Evolutionary conservation across 441 rosid genomes (phyloP).

Genomic region (California macrophylla): DNA sequence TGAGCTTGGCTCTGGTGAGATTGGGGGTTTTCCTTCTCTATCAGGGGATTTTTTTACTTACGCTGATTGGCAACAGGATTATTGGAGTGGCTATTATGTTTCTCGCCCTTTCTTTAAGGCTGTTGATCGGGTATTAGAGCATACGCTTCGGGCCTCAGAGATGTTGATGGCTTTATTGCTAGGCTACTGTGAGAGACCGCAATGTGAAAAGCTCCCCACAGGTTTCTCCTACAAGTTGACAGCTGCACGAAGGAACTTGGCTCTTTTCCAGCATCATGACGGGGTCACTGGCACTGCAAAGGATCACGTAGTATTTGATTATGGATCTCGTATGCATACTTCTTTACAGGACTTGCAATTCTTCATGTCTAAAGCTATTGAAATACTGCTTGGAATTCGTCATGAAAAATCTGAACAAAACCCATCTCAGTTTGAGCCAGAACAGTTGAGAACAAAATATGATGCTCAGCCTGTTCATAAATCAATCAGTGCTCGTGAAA

Average conservation of each 20-base stretch:
- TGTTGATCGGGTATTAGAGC: slow-evolving; percentile 87
- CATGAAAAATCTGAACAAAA: slow-evolving; percentile 69
- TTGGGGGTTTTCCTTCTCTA: slow-evolving; percentile 88
- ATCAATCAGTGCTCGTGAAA: slow-evolving; percentile 54
- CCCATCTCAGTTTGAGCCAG: slow-evolving; percentile 72
- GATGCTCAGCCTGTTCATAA: slow-evolving; percentile 76
- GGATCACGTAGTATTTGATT: slow-evolving; percentile 88
- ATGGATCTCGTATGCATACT: slow-evolving; percentile 83
- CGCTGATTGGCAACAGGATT: slow-evolving; percentile 82
- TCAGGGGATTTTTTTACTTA: slow-evolving; percentile 96
- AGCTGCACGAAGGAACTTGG: slow-evolving; percentile 91
- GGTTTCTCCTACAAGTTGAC: slow-evolving; percentile 76
- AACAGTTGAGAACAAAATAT: slow-evolving; percentile 64
- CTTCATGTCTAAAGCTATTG: slow-evolving; percentile 92
- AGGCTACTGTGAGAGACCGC: slow-evolving; percentile 78
- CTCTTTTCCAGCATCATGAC: slow-evolving; percentile 98
- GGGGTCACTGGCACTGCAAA: slow-evolving; percentile 95
- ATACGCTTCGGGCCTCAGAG: slow-evolving; percentile 80
- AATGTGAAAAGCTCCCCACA: slow-evolving; percentile 71
- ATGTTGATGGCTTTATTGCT: slow-evolving; percentile 76
- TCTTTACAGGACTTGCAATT: slow-evolving; percentile 84
- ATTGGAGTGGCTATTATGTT: slow-evolving; percentile 98
- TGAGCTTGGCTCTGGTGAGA: slow-evolving; percentile 65
- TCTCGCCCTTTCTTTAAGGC: slow-evolving; percentile 97
- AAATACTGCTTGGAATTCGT: slow-evolving; percentile 67